Base-by-base conservation (phyloP, 1,284 basidiomycete species). In the Tilletia setariae region DNA sequence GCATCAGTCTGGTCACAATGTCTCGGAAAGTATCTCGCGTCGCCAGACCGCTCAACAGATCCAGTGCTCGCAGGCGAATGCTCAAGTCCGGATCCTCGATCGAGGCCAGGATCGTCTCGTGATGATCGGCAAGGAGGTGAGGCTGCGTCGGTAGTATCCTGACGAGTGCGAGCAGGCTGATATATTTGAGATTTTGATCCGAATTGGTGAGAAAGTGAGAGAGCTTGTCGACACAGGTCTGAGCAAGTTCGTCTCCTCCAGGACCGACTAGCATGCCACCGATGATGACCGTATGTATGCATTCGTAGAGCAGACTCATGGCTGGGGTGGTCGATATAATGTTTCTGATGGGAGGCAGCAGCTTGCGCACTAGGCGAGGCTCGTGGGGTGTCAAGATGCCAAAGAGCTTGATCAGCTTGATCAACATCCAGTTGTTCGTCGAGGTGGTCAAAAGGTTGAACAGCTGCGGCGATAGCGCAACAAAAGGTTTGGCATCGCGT, bases 391-490 rank as follows among this genome's bases (percentile, higher is more conserved):
- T 91, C 6, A 82, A 70, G 28, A 73, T 69, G 9, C 74, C 80
- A 66, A 82, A 81, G 25, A 81, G 85, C 84, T 99, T 99, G 82
- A 98, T 90, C 63, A 98, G 91, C 85, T 99, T 99, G 85, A 99
- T 99, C 68, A 98, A 86, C 91, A 98, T 95, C 96, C 96, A 99
- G 80, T 98, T 99, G 83, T 98, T 98, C 32, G 90, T 91, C 35
- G 92, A 93, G 0, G 90, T 93, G 0, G 93, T 97, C 70, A 99
- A 86, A n/a, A 98, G 87, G 74, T 91, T 91, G 83, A 98, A 99
- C 63, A 98, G 85, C 77, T 93, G 92, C 1, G 96, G 96, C 1
- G 95, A 94, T 2, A 82, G 72, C 1, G 77, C 72, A 15, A 82
- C 51, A 51, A 81, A 81, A 0, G 77, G 75, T 11, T 69, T 63